Conservation (phyloP, 1,284 basidiomycete genomes). For the Ustilago loliicola region DNA sequence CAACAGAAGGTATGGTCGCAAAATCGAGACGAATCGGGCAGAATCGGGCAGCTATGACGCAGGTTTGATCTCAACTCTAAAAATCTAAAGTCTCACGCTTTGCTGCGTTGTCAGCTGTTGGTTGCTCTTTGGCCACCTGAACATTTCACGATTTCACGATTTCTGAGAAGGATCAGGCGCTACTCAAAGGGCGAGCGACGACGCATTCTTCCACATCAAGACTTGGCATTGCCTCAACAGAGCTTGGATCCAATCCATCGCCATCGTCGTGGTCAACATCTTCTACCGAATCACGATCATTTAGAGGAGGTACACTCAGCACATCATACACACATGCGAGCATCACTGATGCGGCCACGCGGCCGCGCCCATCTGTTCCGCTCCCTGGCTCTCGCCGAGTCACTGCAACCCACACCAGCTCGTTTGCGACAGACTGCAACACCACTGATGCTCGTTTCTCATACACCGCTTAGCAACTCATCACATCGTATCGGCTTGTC, state of each 20-base stretch:
- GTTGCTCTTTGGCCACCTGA: conserved; percentile 1
- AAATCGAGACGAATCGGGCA: neutral
- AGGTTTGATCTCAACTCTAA: neutral
- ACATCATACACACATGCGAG: conserved; percentile 18
- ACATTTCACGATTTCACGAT: neutral
- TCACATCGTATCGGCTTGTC: neutral
- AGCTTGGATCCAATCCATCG: neutral
- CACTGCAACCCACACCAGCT: neutral
- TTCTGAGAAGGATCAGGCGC: neutral
- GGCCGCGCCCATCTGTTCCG: conserved; percentile 20
- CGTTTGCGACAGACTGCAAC: conserved; percentile 5
- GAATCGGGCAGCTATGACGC: neutral
- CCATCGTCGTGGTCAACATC: conserved; percentile 1
- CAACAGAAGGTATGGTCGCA: neutral
- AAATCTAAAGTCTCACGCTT: neutral
- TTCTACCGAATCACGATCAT: neutral
- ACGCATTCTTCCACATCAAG: conserved; percentile 7
- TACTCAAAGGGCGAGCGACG: neutral
- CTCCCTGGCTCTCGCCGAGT: conserved; percentile 9
- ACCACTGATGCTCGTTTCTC: neutral
- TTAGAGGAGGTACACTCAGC: neutral
- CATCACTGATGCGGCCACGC: conserved; percentile 28
- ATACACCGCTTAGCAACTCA: neutral
- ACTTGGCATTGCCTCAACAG: neutral
- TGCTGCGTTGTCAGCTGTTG: conserved; percentile 6